phyloP scores from a whole-genome alignment of 1,139 yeast genomes.

The Pichia sp. region DNA sequence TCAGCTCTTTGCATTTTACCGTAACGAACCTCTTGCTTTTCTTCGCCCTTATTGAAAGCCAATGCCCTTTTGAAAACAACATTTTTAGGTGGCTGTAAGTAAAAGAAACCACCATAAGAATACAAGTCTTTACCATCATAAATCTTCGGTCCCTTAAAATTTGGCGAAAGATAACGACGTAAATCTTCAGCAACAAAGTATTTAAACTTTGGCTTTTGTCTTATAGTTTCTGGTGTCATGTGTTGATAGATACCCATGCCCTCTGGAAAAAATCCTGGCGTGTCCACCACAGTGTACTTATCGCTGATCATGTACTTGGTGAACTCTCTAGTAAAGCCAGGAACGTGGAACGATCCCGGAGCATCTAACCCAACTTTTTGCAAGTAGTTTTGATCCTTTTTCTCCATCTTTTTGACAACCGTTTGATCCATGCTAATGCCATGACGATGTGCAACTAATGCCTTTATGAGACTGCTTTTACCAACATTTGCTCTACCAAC shows the following conservation, averaged over 20 bases:
- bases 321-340: constrained; percentile 50
- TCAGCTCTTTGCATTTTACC: constrained; percentile 28
- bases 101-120: constrained; percentile 58
- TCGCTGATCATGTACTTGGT: constrained; percentile 30
- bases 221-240: constrained; percentile 29
- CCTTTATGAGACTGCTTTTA: constrained; percentile 56
- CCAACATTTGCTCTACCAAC: constrained; percentile 76
- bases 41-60: constrained; percentile 25
- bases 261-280: constrained; percentile 46
- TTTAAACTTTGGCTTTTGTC: constrained; percentile 33
- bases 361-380: constrained; percentile 3
- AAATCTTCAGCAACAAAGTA: constrained; percentile 8
- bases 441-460: constrained; percentile 25
- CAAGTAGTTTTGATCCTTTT: constrained; percentile 13
- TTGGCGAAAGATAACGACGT: constrained; percentile 7
- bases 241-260: constrained; percentile 31
- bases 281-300: constrained; percentile 33
- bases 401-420: constrained; percentile 12
- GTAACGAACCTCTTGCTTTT: constrained; percentile 30
- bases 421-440: constrained; percentile 18
- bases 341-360: constrained; percentile 41
- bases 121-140: constrained; percentile 25
- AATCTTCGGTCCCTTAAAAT: constrained; percentile 14
- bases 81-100: constrained; percentile 37
- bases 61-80: constrained; percentile 37